Percentiles rank a stretch among this genome's conserved stretches.
phyloP scores from a whole-genome alignment of 306 rosid genomes.

The Medicago ruthenica region DNA sequence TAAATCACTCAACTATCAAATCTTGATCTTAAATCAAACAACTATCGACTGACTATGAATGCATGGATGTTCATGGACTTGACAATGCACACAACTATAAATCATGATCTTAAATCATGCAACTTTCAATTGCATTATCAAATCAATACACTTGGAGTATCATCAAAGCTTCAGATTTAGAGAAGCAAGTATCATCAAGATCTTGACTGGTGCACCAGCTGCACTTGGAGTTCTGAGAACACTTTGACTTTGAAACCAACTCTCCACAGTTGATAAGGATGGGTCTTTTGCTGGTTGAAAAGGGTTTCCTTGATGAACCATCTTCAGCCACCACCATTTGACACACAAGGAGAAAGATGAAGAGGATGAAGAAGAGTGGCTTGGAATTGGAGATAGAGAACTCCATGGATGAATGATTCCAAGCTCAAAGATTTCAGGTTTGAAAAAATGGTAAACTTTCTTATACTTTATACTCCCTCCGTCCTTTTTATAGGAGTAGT shows the following conservation, averaged over 20 bases:
- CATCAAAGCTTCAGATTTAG: slow-evolving; percentile 70
- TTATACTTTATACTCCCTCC: too few relatives aligned
- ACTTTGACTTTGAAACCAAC: slow-evolving; percentile 51
- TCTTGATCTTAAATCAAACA: too few relatives aligned
- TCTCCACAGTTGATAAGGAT: slow-evolving; percentile 58
- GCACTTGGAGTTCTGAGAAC: slow-evolving; percentile 69
- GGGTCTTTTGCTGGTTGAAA: slow-evolving; percentile 26
- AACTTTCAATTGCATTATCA: too few relatives aligned
- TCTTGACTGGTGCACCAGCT: slow-evolving; percentile 83
- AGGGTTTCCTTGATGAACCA: slow-evolving; percentile 36
- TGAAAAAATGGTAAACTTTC: not conserved
- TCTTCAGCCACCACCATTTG: slow-evolving; percentile 38
- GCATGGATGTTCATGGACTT: too few relatives aligned
- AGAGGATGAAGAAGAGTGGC: slow-evolving; percentile 27
- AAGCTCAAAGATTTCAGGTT: slow-evolving; percentile 24
- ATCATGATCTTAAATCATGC: too few relatives aligned
- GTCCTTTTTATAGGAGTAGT: too few relatives aligned
- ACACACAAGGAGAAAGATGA: slow-evolving; percentile 35
- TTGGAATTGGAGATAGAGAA: slow-evolving; percentile 30
- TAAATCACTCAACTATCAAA: too few relatives aligned
- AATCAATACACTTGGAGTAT: too few relatives aligned
- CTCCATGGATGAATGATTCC: slow-evolving; percentile 35
- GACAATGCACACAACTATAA: too few relatives aligned
- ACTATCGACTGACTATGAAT: too few relatives aligned
- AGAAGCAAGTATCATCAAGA: slow-evolving; percentile 83